Conservation (phyloP, 106 monocot genomes). For the Phalaenopsis equestris region DNA sequence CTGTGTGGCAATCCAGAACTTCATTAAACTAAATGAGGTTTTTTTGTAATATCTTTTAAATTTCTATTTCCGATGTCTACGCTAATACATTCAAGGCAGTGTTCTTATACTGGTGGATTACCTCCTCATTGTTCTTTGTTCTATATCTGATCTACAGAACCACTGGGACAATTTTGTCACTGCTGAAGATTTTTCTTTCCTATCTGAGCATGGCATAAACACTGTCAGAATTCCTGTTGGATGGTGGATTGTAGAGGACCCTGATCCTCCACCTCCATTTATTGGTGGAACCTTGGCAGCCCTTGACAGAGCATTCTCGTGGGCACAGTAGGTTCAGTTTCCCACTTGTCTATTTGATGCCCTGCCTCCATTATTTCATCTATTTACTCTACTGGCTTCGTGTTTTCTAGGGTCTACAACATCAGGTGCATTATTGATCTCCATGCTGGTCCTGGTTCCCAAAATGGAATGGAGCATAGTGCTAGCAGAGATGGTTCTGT, state of each 20-base stretch:
- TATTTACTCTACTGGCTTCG: neutral
- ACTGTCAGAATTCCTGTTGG: conserved; percentile 82
- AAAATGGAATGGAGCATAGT: conserved; percentile 88
- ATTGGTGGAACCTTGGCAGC: conserved; percentile 56
- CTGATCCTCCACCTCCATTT: conserved; percentile 73
- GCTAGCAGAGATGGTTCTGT: conserved; percentile 80
- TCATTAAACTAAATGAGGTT: too few species aligned
- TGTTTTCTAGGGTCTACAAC: conserved; percentile 31
- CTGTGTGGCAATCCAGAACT: too few species aligned
- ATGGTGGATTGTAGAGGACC: conserved; percentile 85
- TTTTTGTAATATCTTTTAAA: neutral
- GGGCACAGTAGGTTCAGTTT: conserved; percentile 65
- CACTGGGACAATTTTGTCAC: conserved; percentile 58
- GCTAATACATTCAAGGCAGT: neutral
- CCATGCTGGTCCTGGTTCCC: conserved; percentile 85
- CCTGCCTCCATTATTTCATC: neutral
- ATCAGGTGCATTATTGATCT: conserved; percentile 87
- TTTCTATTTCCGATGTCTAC: neutral
- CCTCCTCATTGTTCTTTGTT: neutral
- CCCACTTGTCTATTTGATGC: neutral
- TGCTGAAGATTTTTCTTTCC: conserved; percentile 59
- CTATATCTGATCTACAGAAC: conserved; percentile 30
- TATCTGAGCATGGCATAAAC: conserved; percentile 60
- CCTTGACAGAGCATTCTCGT: conserved; percentile 63
- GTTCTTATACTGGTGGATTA: neutral